phyloP scores from a whole-genome alignment of 2,329 filamentous ascomycete species.

The Phialophora macrospora region DNA sequence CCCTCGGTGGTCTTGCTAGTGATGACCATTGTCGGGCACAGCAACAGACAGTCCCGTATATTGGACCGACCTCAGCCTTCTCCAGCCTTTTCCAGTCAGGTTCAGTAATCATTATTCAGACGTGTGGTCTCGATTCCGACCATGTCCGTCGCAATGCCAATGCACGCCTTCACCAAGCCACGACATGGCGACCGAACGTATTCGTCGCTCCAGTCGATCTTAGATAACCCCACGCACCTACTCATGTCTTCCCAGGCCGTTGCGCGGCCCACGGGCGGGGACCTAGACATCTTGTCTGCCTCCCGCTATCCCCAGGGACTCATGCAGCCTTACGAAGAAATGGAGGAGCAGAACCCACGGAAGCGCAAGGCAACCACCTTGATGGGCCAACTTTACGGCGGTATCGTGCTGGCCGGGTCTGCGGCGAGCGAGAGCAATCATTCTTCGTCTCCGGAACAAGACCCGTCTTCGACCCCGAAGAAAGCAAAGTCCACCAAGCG shows the following conservation, averaged over 20 bases:
- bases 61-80: slow-evolving; percentile 7
- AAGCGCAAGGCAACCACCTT: slow-evolving; percentile 28
- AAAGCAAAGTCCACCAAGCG: slow-evolving; percentile 29
- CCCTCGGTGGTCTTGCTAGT: background rate
- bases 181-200: slow-evolving; percentile 28
- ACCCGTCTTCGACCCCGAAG: slow-evolving; percentile 18
- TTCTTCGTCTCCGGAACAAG: slow-evolving; percentile 27
- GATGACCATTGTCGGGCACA: background rate
- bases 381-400: slow-evolving; percentile 26
- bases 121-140: background rate
- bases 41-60: background rate
- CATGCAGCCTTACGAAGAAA: slow-evolving; percentile 30
- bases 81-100: slow-evolving; percentile 8
- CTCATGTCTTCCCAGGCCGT: slow-evolving; percentile 16
- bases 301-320: slow-evolving; percentile 32
- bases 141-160: slow-evolving; percentile 26
- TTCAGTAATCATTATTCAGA: slow-evolving; percentile 27
- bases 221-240: slow-evolving; percentile 29
- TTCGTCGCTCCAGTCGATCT: slow-evolving; percentile 28
- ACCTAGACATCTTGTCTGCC: slow-evolving; percentile 34
- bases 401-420: slow-evolving; percentile 15
- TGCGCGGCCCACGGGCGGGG: slow-evolving; percentile 15
- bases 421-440: slow-evolving; percentile 18
- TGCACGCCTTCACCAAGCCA: slow-evolving; percentile 23
- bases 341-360: slow-evolving; percentile 17